These are phyloP conservation scores for Pseudodiploospora longispora DNA, from an alignment of 2,329 filamentous ascomycete species.

Conservation along the genomic window DNA sequence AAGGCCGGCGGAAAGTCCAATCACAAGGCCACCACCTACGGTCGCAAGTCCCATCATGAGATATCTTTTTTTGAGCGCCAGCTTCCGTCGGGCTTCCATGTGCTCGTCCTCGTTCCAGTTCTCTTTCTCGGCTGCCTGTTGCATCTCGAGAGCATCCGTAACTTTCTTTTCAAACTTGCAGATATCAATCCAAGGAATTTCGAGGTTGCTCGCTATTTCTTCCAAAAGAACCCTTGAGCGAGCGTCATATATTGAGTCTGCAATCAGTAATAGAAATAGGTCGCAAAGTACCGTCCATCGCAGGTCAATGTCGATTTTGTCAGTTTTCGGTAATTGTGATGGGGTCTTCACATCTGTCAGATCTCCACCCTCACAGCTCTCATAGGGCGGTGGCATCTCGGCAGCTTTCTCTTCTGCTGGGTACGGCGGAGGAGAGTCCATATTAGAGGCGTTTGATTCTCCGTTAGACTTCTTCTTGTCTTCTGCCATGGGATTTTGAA, in stretches of 20 bases:
- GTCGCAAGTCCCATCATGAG: constrained; percentile 96
- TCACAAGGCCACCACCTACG: constrained; percentile 88
- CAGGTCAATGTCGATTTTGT: constrained; percentile 89
- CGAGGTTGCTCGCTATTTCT: constrained; percentile 69
- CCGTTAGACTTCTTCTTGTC: constrained; percentile 8
- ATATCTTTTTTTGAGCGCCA: constrained; percentile 72
- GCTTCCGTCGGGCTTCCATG: constrained; percentile 76
- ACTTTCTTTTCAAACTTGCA: constrained; percentile 96
- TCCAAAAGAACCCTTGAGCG: constrained; percentile 81
- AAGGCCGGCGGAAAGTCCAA: constrained; percentile 86
- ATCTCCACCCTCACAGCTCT: constrained; percentile 58
- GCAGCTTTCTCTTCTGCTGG: constrained; percentile 37
- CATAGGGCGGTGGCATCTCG: constrained; percentile 50
- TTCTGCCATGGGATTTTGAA: constrained; percentile 82
- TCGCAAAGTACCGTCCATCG: constrained; percentile 97
- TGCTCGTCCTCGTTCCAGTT: constrained; percentile 97
- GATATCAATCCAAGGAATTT: constrained; percentile 85
- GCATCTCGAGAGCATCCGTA: constrained; percentile 95
- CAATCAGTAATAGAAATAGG: constrained; percentile 88
- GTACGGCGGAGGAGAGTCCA: constrained; percentile 16
- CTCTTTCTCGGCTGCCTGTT: constrained; percentile 86
- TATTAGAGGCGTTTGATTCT: constrained; percentile 13
- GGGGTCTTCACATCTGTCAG: constrained; percentile 74
- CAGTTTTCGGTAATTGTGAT: constrained; percentile 70
- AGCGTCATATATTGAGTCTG: constrained; percentile 89